Evolutionary conservation across 805 yeast species (phyloP).

Genomic region (Ogataea henricii): DNA sequence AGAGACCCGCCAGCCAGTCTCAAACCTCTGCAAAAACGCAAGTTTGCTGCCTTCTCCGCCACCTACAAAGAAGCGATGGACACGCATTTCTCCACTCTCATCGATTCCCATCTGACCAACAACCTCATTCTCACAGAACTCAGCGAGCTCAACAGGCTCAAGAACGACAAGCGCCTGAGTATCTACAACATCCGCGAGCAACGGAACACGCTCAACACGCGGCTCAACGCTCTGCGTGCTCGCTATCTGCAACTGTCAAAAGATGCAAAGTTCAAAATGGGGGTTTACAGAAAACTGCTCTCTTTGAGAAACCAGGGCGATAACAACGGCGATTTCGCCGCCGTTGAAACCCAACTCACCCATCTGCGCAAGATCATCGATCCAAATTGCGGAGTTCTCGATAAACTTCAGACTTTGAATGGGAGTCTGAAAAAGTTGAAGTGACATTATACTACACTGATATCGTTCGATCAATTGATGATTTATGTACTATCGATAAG

Average conservation of each 20-base stretch:
- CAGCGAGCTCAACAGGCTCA: slow-evolving; percentile 29
- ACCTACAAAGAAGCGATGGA: slow-evolving; percentile 28
- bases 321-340: neutral
- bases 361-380: slow-evolving; percentile 23
- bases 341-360: slow-evolving; percentile 15
- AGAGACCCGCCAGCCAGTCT: slow-evolving; percentile 16
- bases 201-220: slow-evolving; percentile 24
- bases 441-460: neutral
- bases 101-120: slow-evolving; percentile 40
- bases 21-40: slow-evolving; percentile 17
- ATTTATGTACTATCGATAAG: too few relatives aligned
- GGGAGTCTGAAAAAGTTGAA: slow-evolving; percentile 20
- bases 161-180: slow-evolving; percentile 32
- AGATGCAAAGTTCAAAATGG: slow-evolving; percentile 17
- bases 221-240: slow-evolving; percentile 25
- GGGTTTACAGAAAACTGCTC: slow-evolving; percentile 19
- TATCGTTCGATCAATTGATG: neutral
- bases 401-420: slow-evolving; percentile 33
- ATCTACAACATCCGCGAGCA: slow-evolving; percentile 33
- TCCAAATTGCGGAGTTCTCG: slow-evolving; percentile 30
- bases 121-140: slow-evolving; percentile 35
- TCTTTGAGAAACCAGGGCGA: slow-evolving; percentile 9
- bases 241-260: slow-evolving; percentile 14
- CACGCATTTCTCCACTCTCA: slow-evolving; percentile 33
- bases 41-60: slow-evolving; percentile 23